Conservation (phyloP, 306 rosid genomes). For the Parietaria judaica region DNA sequence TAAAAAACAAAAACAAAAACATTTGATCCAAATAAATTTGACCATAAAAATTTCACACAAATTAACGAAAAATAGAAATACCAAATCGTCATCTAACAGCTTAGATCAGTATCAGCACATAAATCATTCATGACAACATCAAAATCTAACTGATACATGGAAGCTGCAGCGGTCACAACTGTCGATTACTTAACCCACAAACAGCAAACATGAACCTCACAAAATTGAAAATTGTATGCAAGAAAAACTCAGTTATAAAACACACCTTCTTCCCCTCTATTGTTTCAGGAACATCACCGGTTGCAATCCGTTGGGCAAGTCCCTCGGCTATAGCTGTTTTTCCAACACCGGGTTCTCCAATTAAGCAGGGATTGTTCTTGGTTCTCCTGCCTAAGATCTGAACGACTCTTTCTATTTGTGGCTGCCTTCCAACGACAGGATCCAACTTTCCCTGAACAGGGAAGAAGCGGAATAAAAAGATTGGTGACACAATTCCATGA, state of each 20-base stretch:
- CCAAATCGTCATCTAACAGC: too few relatives aligned
- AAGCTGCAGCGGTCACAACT: too few relatives aligned
- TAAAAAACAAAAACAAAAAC: too few relatives aligned
- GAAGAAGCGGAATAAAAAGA: neutral
- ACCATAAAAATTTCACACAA: too few relatives aligned
- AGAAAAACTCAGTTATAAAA: neutral
- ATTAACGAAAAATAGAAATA: too few relatives aligned
- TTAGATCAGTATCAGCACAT: too few relatives aligned
- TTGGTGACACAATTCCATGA: neutral
- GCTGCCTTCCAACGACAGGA: constrained; percentile 97
- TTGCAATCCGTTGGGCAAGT: constrained; percentile 88
- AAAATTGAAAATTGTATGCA: neutral
- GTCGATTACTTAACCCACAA: too few relatives aligned
- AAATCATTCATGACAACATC: too few relatives aligned
- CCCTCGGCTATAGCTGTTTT: constrained; percentile 98
- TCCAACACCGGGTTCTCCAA: constrained; percentile 98
- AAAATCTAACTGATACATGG: too few relatives aligned
- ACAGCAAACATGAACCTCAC: too few relatives aligned
- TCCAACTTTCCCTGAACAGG: constrained; percentile 73
- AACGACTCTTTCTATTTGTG: constrained; percentile 84
- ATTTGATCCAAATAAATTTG: too few relatives aligned
- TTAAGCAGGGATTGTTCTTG: constrained; percentile 88
- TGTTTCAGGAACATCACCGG: constrained; percentile 94
- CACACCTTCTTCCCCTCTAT: constrained; percentile 91
- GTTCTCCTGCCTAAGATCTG: constrained; percentile 91